Evolutionary conservation across 2,329 filamentous ascomycete genomes (phyloP).

Genomic region (Neofusicoccum kwambonambiense): DNA sequence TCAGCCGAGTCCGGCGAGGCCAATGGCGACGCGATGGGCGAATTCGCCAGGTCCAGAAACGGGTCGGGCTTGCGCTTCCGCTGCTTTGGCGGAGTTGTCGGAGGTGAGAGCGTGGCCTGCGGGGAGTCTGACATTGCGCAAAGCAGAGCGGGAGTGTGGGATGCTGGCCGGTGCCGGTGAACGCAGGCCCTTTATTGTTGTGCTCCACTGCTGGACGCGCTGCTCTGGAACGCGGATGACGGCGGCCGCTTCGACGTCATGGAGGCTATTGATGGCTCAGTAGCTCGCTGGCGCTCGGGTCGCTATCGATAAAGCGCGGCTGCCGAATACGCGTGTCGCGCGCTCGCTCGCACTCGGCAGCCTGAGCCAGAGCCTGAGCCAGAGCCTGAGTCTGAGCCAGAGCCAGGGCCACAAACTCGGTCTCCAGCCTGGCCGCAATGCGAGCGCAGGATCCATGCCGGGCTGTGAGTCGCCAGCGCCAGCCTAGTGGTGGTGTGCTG

Average conservation of each 20-base stretch:
- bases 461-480: background rate
- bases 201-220: background rate
- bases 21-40: conserved; percentile 26
- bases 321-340: background rate
- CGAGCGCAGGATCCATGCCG: background rate
- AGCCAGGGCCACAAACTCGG: background rate
- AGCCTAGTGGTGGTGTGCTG: background rate
- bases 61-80: conserved; percentile 24
- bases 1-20: conserved; percentile 24
- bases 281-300: background rate
- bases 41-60: conserved; percentile 30
- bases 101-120: background rate
- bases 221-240: background rate
- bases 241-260: background rate
- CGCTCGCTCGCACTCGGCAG: background rate
- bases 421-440: background rate
- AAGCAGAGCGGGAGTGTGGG: background rate
- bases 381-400: too few species aligned
- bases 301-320: background rate
- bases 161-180: too few species aligned
- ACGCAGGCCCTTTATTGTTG: background rate
- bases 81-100: background rate
- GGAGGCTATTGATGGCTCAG: background rate
- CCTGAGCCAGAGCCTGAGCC: too few species aligned
- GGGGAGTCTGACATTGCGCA: background rate